phyloP scores from a whole-genome alignment of 257 asterid genomes.

The Buddleja alternifolia region DNA sequence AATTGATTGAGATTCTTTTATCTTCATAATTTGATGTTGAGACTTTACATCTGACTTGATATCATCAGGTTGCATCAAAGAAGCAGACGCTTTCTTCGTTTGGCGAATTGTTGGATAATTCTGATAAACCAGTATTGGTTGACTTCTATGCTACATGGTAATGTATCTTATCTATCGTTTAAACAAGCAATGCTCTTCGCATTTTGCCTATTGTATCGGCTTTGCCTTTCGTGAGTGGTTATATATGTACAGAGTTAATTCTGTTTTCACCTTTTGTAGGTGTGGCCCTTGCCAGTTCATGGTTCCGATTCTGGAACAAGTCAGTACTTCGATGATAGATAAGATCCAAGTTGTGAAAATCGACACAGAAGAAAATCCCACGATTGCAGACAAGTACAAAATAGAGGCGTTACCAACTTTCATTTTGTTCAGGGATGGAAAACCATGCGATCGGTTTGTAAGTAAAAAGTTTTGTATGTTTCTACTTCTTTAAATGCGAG shows the following conservation, averaged over 20 bases:
- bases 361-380: constrained; percentile 72
- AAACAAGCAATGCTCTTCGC: background rate
- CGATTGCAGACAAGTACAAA: constrained; percentile 63
- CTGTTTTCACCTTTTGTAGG: constrained; percentile 44
- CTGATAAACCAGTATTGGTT: constrained; percentile 73
- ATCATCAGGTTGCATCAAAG: constrained; percentile 70
- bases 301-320: constrained; percentile 72
- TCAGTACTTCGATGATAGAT: constrained; percentile 56
- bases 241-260: background rate
- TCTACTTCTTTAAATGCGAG: too few relatives aligned
- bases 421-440: constrained; percentile 73
- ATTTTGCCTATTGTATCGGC: too few relatives aligned
- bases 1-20: background rate
- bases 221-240: too few relatives aligned
- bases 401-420: constrained; percentile 82
- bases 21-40: background rate
- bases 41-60: constrained; percentile 16
- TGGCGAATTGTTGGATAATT: constrained; percentile 57
- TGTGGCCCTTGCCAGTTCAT: constrained; percentile 89
- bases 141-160: constrained; percentile 92
- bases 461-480: too few relatives aligned
- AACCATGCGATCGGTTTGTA: constrained; percentile 76
- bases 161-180: constrained; percentile 5
- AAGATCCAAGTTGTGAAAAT: constrained; percentile 74
- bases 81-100: constrained; percentile 59